These are phyloP conservation scores for Mucor mucedo DNA, from an alignment of 371 early-diverging fungal genomes.

Conservation along the genomic window DNA sequence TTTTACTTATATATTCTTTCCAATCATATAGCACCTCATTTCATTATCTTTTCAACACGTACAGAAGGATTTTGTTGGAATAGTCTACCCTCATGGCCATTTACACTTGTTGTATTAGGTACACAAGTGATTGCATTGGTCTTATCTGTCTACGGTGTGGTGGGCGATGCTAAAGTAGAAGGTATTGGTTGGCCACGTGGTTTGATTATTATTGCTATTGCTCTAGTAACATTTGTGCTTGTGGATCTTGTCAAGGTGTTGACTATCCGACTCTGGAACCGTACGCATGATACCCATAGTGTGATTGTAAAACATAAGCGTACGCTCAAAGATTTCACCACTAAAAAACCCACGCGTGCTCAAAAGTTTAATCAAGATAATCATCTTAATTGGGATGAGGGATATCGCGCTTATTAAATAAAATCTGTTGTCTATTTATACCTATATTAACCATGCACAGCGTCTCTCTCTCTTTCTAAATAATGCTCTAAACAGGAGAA, in stretches of 20 bases:
- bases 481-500: too few relatives aligned
- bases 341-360: constrained; percentile 27
- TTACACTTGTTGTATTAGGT: constrained; percentile 81
- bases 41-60: constrained; percentile 94
- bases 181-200: constrained; percentile 62
- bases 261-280: constrained; percentile 72
- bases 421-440: background rate
- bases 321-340: background rate
- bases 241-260: constrained; percentile 85
- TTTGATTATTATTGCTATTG: constrained; percentile 64
- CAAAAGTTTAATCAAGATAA: constrained; percentile 36
- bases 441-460: background rate
- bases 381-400: constrained; percentile 10
- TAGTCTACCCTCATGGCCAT: constrained; percentile 78
- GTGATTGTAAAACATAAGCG: constrained; percentile 13
- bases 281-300: background rate
- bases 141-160: constrained; percentile 79
- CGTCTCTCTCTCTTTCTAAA: background rate
- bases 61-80: constrained; percentile 87
- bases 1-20: constrained; percentile 34
- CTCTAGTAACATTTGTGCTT: constrained; percentile 71
- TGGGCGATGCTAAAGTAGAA: constrained; percentile 39
- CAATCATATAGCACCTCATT: constrained; percentile 79
- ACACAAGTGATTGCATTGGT: constrained; percentile 92
- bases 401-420: constrained; percentile 4